Percentiles rank a stretch among this genome's conserved stretches.
Conservation (phyloP, 768 basidiomycete genomes). For the Lepiota venenata region DNA sequence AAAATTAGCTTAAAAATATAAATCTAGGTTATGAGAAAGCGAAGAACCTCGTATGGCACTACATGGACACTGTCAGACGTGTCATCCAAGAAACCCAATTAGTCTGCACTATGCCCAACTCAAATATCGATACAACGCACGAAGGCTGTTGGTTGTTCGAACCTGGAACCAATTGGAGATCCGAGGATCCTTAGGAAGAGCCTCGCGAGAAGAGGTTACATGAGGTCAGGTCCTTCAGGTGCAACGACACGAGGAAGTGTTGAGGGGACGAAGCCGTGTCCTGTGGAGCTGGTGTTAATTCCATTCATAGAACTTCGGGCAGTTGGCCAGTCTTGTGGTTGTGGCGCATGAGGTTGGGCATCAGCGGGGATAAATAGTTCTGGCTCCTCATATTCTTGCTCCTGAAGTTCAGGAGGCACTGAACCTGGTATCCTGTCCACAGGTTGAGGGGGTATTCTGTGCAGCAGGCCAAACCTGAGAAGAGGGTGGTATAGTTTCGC, state of each 20-base stretch:
- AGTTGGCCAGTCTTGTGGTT: not conserved
- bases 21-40: not conserved
- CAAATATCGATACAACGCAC: too few relatives aligned
- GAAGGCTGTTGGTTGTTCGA: too few relatives aligned
- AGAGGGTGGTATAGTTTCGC: slow-evolving; percentile 6
- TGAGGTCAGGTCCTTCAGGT: not conserved
- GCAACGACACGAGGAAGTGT: not conserved
- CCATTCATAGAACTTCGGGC: slow-evolving; percentile 4
- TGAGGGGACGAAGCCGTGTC: not conserved
- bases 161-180: too few relatives aligned
- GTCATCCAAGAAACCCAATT: too few relatives aligned
- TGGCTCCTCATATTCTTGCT: slow-evolving; percentile 58
- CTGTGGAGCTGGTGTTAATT: not conserved
- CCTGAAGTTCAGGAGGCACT: slow-evolving; percentile 53
- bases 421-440: slow-evolving; percentile 53
- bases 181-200: not conserved
- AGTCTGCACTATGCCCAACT: too few relatives aligned
- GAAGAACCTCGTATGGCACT: not conserved
- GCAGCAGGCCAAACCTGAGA: slow-evolving; percentile 81
- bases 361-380: slow-evolving; percentile 76
- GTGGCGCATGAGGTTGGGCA: slow-evolving; percentile 20
- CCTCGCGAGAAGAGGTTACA: not conserved
- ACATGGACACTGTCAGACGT: too few relatives aligned
- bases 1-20: not conserved
- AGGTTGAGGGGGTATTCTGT: slow-evolving; percentile 85